These are phyloP conservation scores for Podaxis sp. DNA, from an alignment of 768 basidiomycete genomes.

Conservation along the genomic window DNA sequence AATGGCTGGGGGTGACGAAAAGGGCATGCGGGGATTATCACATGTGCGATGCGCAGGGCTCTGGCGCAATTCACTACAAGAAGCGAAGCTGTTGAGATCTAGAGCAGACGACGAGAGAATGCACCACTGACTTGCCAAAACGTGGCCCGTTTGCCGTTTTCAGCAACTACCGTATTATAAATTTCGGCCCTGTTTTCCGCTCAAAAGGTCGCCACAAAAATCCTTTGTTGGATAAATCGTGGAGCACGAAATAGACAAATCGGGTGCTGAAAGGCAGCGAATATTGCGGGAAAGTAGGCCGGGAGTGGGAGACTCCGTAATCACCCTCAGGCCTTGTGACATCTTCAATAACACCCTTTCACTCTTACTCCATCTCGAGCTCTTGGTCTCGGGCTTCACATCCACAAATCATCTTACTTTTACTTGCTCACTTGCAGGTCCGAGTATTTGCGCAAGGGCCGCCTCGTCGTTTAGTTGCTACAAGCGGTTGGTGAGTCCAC, in stretches of 20 bases:
- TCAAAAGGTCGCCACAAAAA: not conserved
- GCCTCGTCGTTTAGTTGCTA: not conserved
- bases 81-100: not conserved
- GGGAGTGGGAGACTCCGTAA: slow-evolving; percentile 18
- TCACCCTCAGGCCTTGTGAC: slow-evolving; percentile 17
- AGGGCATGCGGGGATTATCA: not conserved
- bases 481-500: slow-evolving; percentile 20
- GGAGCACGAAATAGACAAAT: not conserved
- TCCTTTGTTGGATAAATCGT: too few relatives aligned
- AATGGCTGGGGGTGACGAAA: not conserved
- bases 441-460: not conserved
- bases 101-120: not conserved
- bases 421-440: slow-evolving; percentile 1
- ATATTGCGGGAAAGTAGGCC: slow-evolving; percentile 9
- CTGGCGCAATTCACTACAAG: not conserved
- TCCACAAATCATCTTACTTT: not conserved
- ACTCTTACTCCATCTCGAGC: slow-evolving; percentile 9
- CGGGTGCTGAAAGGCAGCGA: not conserved
- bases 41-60: not conserved
- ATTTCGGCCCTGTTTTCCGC: slow-evolving; percentile 2
- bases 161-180: slow-evolving; percentile 3
- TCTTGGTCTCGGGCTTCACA: not conserved
- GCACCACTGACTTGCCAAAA: not conserved
- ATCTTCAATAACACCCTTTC: slow-evolving; percentile 5
- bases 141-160: slow-evolving; percentile 2